phyloP scores from a whole-genome alignment of 306 rosid species.

The Citrullus colocynthis region DNA sequence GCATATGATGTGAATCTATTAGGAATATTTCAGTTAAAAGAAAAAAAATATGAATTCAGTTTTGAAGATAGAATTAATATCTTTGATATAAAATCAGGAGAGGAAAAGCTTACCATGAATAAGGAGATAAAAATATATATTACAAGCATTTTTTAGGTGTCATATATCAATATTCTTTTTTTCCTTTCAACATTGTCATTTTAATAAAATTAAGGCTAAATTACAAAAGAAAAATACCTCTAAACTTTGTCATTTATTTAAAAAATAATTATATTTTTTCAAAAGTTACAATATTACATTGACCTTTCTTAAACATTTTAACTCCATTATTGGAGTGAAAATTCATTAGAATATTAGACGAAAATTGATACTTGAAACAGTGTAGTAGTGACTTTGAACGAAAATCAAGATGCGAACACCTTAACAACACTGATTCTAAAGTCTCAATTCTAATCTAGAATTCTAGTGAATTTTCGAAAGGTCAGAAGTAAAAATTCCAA shows the following conservation, averaged over 20 bases:
- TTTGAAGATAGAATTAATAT: no score
- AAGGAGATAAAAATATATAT: slow-evolving; percentile 3
- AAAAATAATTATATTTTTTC: no score
- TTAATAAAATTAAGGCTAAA: not conserved
- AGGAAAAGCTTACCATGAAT: not conserved
- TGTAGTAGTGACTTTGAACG: no score
- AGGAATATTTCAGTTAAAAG: no score
- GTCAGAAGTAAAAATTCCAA: no score
- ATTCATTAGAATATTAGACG: no score
- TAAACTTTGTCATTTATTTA: not conserved
- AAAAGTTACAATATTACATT: not conserved
- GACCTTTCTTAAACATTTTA: not conserved
- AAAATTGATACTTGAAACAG: not conserved
- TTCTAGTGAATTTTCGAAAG: not conserved
- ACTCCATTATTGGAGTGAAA: not conserved
- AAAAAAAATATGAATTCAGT: no score
- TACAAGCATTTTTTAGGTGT: not conserved
- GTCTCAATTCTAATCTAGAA: no score
- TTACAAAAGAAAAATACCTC: not conserved
- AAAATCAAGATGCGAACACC: no score
- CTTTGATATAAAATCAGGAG: not conserved
- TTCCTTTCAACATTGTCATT: not conserved
- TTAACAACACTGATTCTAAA: no score
- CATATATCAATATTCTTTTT: not conserved
- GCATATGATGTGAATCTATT: no score